Evolutionary conservation across 371 early-diverging fungal genomes (phyloP).

Genomic region (Mortierella sp.): DNA sequence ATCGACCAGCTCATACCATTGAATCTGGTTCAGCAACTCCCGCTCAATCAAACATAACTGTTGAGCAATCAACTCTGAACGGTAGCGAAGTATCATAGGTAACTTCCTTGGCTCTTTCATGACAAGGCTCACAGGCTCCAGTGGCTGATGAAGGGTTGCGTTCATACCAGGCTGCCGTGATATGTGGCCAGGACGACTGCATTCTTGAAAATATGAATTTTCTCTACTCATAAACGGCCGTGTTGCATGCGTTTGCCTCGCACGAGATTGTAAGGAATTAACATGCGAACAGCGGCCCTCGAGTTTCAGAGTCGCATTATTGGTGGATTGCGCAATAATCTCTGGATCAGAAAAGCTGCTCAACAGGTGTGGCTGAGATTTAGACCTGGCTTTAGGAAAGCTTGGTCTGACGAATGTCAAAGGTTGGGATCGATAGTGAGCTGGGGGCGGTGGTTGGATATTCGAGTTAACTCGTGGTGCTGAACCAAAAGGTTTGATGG

Average conservation of each 20-base stretch:
- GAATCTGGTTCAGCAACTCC: conserved; percentile 61
- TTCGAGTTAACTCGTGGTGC: background rate
- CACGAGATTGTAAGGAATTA: background rate
- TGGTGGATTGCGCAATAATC: background rate
- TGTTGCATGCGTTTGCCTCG: background rate
- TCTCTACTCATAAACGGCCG: background rate
- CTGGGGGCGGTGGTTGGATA: background rate
- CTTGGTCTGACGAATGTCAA: background rate
- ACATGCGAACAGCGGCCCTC: background rate
- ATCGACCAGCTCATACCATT: conserved; percentile 77
- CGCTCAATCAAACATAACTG: conserved; percentile 75
- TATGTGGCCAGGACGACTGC: background rate
- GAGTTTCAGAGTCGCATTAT: background rate
- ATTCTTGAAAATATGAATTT: background rate
- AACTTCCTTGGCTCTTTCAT: conserved; percentile 6
- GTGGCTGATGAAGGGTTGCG: background rate
- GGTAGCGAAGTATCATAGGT: conserved; percentile 63
- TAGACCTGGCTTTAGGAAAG: conserved; percentile 13
- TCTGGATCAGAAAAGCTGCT: background rate
- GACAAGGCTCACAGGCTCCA: background rate
- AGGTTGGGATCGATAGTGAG: background rate
- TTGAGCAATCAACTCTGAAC: conserved; percentile 71
- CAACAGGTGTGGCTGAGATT: conserved; percentile 26
- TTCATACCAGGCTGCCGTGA: background rate
- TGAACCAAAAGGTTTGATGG: background rate